These are phyloP conservation scores for Staphylotrichum tortipilum DNA, from an alignment of 495 filamentous ascomycete species.

Conservation along the genomic window DNA sequence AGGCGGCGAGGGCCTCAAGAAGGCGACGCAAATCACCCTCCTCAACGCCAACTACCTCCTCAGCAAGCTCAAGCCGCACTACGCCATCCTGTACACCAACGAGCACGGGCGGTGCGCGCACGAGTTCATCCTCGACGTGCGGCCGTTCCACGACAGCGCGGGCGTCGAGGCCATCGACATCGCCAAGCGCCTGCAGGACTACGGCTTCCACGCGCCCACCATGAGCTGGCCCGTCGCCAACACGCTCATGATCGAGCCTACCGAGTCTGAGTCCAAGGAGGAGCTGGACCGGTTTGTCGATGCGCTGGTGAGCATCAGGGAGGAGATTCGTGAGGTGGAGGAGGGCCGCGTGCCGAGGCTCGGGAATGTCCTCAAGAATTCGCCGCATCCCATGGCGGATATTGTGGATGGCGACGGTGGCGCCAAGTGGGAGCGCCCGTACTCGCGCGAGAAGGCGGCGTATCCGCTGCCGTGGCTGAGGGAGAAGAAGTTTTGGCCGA, in stretches of 20 bases:
- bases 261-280: conserved; percentile 85
- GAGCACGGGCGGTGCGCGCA: conserved; percentile 81
- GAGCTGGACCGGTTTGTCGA: conserved; percentile 95
- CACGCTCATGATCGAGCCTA: conserved; percentile 98
- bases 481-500: conserved; percentile 99
- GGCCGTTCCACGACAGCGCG: conserved; percentile 73
- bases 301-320: conserved; percentile 79
- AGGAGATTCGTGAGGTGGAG: conserved; percentile 81
- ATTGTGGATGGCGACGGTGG: conserved; percentile 50
- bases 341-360: conserved; percentile 67
- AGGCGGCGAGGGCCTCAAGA: conserved; percentile 75
- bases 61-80: conserved; percentile 80
- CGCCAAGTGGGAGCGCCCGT: conserved; percentile 65
- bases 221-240: conserved; percentile 97
- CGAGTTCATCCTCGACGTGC: conserved; percentile 95
- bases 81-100: conserved; percentile 89
- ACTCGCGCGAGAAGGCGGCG: conserved; percentile 74
- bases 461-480: conserved; percentile 78
- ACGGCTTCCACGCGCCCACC: conserved; percentile 96
- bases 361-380: conserved; percentile 86
- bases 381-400: conserved; percentile 82
- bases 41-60: conserved; percentile 98
- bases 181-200: conserved; percentile 95
- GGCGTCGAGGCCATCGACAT: conserved; percentile 94
- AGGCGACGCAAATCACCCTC: conserved; percentile 87